Conservation (phyloP, 148 eudicot genomes). For the Drosera capensis region DNA sequence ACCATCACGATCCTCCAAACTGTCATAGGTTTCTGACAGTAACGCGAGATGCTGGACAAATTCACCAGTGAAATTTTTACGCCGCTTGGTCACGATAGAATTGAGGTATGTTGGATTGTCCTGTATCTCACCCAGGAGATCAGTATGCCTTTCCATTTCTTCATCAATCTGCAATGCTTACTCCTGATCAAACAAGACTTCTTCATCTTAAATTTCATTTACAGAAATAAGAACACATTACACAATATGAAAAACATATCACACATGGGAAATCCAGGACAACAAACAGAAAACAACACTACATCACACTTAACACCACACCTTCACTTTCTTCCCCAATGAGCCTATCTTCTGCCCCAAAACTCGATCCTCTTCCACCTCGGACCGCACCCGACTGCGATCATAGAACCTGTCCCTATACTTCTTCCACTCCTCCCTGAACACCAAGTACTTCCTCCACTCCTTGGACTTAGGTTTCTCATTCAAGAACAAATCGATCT, state of each 20-base stretch:
- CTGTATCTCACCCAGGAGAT: conserved; percentile 65
- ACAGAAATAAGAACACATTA: no score
- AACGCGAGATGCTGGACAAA: conserved; percentile 69
- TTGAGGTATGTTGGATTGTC: conserved; percentile 74
- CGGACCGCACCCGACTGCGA: conserved; percentile 48
- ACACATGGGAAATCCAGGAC: neutral
- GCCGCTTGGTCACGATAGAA: conserved; percentile 73
- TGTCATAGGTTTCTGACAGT: conserved; percentile 52
- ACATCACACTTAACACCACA: no score
- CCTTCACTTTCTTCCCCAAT: conserved; percentile 52
- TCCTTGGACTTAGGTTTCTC: conserved; percentile 83
- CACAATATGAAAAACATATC: neutral
- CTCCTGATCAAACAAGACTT: conserved; percentile 14
- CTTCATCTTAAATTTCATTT: no score
- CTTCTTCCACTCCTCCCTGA: conserved; percentile 85
- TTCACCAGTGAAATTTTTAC: conserved; percentile 65
- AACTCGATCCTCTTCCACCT: conserved; percentile 39
- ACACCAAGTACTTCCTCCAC: conserved; percentile 72
- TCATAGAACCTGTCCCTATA: conserved; percentile 58
- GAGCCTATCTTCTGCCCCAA: conserved; percentile 39
- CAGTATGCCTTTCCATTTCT: conserved; percentile 70
- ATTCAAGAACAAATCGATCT: conserved; percentile 65
- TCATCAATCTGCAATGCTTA: conserved; percentile 78
- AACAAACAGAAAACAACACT: no score
- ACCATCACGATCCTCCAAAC: conserved; percentile 95